A percentile compares a stretch with the other conserved stretches of the same genome.
These are phyloP conservation scores for Neonectria hederae DNA, from an alignment of 2,329 filamentous ascomycete species.

Conservation along the genomic window DNA sequence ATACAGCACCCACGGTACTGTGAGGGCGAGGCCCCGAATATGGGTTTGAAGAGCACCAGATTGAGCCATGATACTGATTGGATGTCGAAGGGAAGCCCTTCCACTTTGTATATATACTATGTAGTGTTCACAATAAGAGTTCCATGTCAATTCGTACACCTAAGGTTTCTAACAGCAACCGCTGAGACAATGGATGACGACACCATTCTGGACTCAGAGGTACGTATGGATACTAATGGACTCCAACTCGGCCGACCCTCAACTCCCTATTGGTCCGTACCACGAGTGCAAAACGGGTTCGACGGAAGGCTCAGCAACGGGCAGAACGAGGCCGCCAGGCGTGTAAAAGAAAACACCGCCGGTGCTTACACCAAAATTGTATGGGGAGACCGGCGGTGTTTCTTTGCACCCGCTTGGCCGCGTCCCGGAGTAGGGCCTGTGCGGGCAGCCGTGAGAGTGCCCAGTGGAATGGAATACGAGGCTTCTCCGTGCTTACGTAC, in stretches of 20 bases:
- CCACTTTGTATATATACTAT: background rate
- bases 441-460: background rate
- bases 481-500: background rate
- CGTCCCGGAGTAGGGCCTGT: background rate
- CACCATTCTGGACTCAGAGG: constrained; percentile 22
- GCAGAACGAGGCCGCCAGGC: no score
- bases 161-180: constrained; percentile 14
- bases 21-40: constrained; percentile 55
- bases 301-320: background rate
- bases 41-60: constrained; percentile 43
- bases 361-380: no score
- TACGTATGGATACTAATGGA: background rate
- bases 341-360: no score
- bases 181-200: constrained; percentile 19
- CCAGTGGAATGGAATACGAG: background rate
- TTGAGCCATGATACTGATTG: constrained; percentile 23
- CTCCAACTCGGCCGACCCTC: background rate
- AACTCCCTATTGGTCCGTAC: background rate
- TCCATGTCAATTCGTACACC: background rate
- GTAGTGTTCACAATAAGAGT: background rate
- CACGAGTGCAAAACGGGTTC: background rate
- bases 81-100: background rate
- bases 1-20: constrained; percentile 62
- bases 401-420: no score
- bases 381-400: no score